phyloP scores from a whole-genome alignment of 805 yeast genomes.

The Komagataella kurtzmanii region DNA sequence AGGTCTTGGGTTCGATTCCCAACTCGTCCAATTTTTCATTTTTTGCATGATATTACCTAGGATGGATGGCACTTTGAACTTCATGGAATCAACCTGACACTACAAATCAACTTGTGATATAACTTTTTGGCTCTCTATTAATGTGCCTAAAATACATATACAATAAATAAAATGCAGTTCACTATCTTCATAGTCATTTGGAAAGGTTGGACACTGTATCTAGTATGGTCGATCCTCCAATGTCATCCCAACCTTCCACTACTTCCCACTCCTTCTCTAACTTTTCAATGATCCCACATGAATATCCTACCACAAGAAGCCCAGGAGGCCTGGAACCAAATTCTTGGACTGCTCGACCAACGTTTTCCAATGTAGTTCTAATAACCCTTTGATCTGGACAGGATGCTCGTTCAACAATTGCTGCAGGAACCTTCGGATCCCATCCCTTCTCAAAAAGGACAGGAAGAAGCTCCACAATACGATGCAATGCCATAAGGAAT shows the following conservation, averaged over 20 bases:
- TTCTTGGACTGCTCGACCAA: conserved; percentile 60
- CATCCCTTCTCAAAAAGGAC: conserved; percentile 37
- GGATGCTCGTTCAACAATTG: conserved; percentile 81
- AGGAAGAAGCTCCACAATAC: conserved; percentile 46
- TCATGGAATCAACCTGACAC: too few species aligned
- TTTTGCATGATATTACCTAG: neutral
- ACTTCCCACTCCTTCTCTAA: conserved; percentile 24
- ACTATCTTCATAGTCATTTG: neutral
- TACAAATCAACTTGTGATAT: too few species aligned
- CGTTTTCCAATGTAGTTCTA: conserved; percentile 52
- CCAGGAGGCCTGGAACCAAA: conserved; percentile 93
- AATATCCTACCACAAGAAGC: conserved; percentile 64
- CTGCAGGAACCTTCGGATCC: conserved; percentile 64
- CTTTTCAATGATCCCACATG: conserved; percentile 43
- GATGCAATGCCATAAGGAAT: conserved; percentile 81
- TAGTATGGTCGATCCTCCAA: neutral
- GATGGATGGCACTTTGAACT: too few species aligned
- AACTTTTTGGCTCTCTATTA: conserved; percentile 1
- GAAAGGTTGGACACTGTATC: neutral
- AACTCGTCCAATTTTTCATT: conserved; percentile 45
- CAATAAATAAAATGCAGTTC: too few species aligned
- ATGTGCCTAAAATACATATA: neutral
- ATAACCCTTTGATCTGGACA: conserved; percentile 88
- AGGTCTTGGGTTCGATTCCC: conserved; percentile 77
- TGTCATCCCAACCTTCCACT: conserved; percentile 26